Conservation (phyloP, 225 moss, liverwort and hornwort species). For the Pleurozium schreberi region DNA sequence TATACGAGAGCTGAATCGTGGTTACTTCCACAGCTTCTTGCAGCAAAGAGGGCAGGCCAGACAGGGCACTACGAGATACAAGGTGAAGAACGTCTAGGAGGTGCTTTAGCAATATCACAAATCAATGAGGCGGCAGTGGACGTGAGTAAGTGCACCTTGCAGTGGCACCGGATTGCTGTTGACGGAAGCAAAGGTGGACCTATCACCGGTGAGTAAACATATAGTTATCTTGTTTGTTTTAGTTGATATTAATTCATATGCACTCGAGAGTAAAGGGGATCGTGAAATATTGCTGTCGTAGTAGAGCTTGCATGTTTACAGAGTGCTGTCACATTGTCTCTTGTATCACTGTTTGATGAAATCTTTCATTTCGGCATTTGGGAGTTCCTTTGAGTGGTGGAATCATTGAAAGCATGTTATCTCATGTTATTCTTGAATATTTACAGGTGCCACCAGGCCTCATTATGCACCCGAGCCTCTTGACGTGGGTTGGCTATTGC, state of each 20-base stretch:
- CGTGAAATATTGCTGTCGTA: neutral
- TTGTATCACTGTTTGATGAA: neutral
- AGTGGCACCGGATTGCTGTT: conserved; percentile 71
- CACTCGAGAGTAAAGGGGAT: neutral
- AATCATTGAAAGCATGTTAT: neutral
- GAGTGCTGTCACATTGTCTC: neutral
- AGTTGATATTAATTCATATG: neutral
- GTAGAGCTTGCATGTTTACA: neutral
- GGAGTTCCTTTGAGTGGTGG: neutral
- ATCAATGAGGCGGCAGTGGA: conserved; percentile 46
- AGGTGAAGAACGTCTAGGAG: conserved; percentile 55
- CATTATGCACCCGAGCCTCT: conserved; percentile 95
- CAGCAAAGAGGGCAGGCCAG: conserved; percentile 50
- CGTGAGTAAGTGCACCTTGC: conserved; percentile 53
- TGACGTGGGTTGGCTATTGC: conserved; percentile 75
- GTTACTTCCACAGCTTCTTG: conserved; percentile 32
- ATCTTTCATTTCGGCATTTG: neutral
- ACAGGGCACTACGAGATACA: conserved; percentile 47
- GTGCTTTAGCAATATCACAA: conserved; percentile 46
- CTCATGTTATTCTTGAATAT: neutral
- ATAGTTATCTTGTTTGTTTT: neutral
- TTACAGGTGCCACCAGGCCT: conserved; percentile 76
- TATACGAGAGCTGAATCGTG: neutral
- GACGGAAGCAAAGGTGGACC: conserved; percentile 62
- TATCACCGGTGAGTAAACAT: conserved; percentile 54